Conservation (phyloP, 1,139 yeast species). For the Meyerozyma elateridarum region DNA sequence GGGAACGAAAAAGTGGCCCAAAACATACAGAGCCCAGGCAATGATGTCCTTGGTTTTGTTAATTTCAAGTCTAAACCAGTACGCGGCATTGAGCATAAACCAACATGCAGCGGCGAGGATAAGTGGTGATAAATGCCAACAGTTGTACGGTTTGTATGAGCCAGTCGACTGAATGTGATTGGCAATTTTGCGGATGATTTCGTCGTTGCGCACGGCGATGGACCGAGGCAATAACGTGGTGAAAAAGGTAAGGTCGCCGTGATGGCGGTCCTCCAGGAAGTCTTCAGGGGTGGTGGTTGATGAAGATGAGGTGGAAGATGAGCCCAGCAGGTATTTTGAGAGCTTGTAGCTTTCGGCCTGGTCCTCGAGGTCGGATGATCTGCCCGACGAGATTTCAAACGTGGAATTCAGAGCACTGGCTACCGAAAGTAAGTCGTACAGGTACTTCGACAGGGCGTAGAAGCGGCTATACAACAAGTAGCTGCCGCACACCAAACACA, state of each 20-base stretch:
- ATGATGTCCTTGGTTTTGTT: slow-evolving; percentile 40
- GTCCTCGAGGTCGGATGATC: slow-evolving; percentile 4
- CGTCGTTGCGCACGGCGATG: slow-evolving; percentile 8
- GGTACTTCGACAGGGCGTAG: slow-evolving; percentile 11
- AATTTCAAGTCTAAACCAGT: slow-evolving; percentile 28
- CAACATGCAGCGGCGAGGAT: slow-evolving; percentile 27
- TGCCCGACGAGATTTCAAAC: slow-evolving; percentile 9
- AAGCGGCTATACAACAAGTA: slow-evolving; percentile 8
- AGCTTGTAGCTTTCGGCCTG: background rate
- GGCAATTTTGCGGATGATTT: slow-evolving; percentile 8
- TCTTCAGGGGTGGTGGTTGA: slow-evolving; percentile 10
- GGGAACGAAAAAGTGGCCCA: slow-evolving; percentile 57
- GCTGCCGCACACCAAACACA: slow-evolving; percentile 10
- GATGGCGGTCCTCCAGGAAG: slow-evolving; percentile 11
- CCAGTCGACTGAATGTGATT: slow-evolving; percentile 8
- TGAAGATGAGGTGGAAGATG: too few relatives aligned
- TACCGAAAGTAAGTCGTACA: background rate
- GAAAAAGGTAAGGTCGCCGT: slow-evolving; percentile 8
- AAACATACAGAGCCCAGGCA: slow-evolving; percentile 59
- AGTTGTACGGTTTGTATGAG: slow-evolving; percentile 14
- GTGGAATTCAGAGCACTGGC: slow-evolving; percentile 9
- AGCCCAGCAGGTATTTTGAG: background rate
- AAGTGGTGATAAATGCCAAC: slow-evolving; percentile 25
- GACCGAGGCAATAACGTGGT: slow-evolving; percentile 5
- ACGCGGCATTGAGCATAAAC: slow-evolving; percentile 38